Evolutionary conservation across 768 basidiomycete species (phyloP), one percentile per base, ranked within the genome.

Genomic region (Naganishia friedmannii): DNA sequence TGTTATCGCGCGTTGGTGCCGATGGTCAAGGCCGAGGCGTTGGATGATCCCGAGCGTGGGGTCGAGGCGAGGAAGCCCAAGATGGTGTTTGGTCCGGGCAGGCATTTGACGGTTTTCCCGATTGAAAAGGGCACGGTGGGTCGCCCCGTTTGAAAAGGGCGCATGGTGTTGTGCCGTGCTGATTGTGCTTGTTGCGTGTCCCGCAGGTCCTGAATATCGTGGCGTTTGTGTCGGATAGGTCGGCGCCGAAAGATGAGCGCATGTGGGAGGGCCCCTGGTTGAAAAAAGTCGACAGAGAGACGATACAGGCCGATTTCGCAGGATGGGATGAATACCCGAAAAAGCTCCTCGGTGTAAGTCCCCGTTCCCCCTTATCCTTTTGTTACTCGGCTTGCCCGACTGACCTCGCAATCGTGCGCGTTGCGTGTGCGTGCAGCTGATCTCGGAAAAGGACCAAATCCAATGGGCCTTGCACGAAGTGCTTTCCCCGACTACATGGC

Each of bases 401-500:
- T 12, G 15, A 12, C 1, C 23, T 56, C 39, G 3, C 23, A 12
- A 12, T 37, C n/a, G n/a, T 37, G 34, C 4, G 4, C 12, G 34
- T 8, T 17, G 15, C 9, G 42, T 17, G 42, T 2, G 42, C 9
- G 2, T 8, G 42, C 60, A 65, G 63, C 32, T 65, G 21, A 53
- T 70, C 53, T 26, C 69, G 31, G 60, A 53, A 53, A 55, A 51
- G 31, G 58, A 66, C 31, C 69, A 48, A 65, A 31, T 34, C 23
- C 69, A 66, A 53, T 70, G 69, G 69, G 69, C 69, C 5, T 28
- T 70, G 9, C 69, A 70, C 48, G 69, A 70, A 53, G 53, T 60
- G 1, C 53, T 70, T 2, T 65, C 63, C 32, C 69, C 69, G 2
- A 19, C 45, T 7, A 70, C 69, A 17, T 70, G 69, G 69, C 46